Conservation (phyloP, 1,284 basidiomycete species). For the Irpex rosettiformis region DNA sequence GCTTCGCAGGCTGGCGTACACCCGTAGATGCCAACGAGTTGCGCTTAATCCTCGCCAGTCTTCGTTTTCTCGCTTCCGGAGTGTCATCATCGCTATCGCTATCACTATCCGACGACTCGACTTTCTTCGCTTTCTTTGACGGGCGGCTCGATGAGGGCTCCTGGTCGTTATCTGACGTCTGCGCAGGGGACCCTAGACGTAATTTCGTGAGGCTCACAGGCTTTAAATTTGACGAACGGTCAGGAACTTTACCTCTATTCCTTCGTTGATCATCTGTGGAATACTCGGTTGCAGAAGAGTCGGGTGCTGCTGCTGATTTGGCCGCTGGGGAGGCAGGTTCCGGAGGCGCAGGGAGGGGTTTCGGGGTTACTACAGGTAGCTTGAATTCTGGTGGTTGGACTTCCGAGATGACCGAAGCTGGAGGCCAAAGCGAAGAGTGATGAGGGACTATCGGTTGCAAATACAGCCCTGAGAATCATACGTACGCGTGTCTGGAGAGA, state of each 20-base stretch:
- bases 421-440: not conserved
- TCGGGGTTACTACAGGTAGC: not conserved
- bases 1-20: slow-evolving; percentile 67
- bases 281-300: slow-evolving; percentile 12
- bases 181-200: not conserved
- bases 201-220: not conserved
- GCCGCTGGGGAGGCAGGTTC: not conserved
- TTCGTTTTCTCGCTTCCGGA: slow-evolving; percentile 44
- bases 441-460: not conserved
- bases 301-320: not conserved
- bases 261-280: slow-evolving; percentile 4
- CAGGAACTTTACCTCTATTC: not conserved
- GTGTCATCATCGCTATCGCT: slow-evolving; percentile 51
- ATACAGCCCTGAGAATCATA: not conserved
- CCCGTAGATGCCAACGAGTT: slow-evolving; percentile 36
- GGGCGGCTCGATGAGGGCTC: slow-evolving; percentile 38
- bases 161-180: not conserved
- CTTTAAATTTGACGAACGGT: not conserved
- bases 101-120: slow-evolving; percentile 20
- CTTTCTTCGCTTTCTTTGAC: slow-evolving; percentile 44
- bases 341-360: not conserved
- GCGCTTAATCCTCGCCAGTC: slow-evolving; percentile 35
- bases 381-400: slow-evolving; percentile 10
- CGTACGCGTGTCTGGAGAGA: slow-evolving; percentile 55
- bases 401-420: slow-evolving; percentile 30